Conservation (phyloP, 768 basidiomycete genomes). For the Leucocoprinus birnbaumii region DNA sequence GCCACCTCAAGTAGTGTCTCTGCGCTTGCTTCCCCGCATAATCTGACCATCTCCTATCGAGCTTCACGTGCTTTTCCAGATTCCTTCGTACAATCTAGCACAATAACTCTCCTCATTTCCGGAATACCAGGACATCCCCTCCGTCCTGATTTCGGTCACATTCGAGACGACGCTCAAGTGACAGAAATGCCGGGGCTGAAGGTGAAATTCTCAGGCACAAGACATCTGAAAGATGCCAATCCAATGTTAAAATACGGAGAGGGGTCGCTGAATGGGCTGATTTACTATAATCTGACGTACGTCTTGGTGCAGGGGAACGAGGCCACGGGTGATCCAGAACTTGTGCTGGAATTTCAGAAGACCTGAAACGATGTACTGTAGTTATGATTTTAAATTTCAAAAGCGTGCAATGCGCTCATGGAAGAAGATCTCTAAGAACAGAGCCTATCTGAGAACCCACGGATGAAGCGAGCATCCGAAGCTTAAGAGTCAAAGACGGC, state of each 20-base stretch:
- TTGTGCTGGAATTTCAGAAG: constrained; percentile 4
- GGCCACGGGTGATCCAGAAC: not conserved
- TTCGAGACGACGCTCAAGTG: constrained; percentile 14
- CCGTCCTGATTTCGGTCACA: constrained; percentile 18
- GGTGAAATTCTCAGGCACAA: constrained; percentile 18
- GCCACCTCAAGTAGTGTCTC: constrained; percentile 23
- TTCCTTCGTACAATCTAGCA: constrained; percentile 12
- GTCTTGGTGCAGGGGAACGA: constrained; percentile 6
- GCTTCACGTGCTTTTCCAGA: constrained; percentile 23
- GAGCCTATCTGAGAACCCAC: too few relatives aligned
- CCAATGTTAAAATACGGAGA: constrained; percentile 20
- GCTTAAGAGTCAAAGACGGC: too few relatives aligned
- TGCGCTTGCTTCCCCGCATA: constrained; percentile 18
- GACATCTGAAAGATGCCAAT: constrained; percentile 8
- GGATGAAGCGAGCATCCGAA: too few relatives aligned
- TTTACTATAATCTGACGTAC: constrained; percentile 27
- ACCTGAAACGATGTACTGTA: too few relatives aligned
- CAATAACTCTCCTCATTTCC: constrained; percentile 24
- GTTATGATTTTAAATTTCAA: too few relatives aligned
- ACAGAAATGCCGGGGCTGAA: constrained; percentile 16
- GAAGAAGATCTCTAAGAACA: too few relatives aligned
- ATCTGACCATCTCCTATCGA: constrained; percentile 24
- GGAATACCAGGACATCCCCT: constrained; percentile 20
- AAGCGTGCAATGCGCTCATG: too few relatives aligned
- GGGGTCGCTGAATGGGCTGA: constrained; percentile 20